Evolutionary conservation across 257 asterid species (phyloP).

Genomic region (Ilex asprella): DNA sequence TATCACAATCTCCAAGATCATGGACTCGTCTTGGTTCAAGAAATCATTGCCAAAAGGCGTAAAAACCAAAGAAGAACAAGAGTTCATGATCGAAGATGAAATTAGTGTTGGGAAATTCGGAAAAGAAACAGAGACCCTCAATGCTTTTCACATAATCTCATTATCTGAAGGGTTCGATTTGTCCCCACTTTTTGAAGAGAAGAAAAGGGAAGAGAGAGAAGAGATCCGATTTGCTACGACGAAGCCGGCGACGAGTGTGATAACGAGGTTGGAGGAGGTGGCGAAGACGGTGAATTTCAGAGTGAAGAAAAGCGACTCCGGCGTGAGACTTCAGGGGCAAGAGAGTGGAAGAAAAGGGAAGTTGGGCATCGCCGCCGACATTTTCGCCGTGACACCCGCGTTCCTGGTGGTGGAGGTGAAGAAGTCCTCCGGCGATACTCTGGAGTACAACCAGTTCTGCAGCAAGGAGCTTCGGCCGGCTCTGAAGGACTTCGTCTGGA

Average conservation of each 20-base stretch:
- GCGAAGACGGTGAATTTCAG: constrained; percentile 38
- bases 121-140: constrained; percentile 30
- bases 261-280: constrained; percentile 37
- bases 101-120: background rate
- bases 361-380: constrained; percentile 43
- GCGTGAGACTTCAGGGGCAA: constrained; percentile 38
- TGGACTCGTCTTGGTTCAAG: constrained; percentile 44
- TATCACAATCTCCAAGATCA: constrained; percentile 31
- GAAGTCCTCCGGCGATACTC: constrained; percentile 44
- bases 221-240: constrained; percentile 40
- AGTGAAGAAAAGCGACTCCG: constrained; percentile 33
- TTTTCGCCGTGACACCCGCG: constrained; percentile 37
- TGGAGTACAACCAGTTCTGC: constrained; percentile 51
- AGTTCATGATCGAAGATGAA: constrained; percentile 19
- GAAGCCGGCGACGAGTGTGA: constrained; percentile 38
- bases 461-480: constrained; percentile 46
- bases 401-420: constrained; percentile 46
- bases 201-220: constrained; percentile 31
- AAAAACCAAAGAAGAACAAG: constrained; percentile 23
- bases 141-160: constrained; percentile 53
- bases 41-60: constrained; percentile 22
- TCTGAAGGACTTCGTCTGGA: constrained; percentile 44
- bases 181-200: constrained; percentile 48
- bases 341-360: constrained; percentile 45
- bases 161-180: constrained; percentile 46